These are phyloP conservation scores for Fraxinus xanthoxyloides DNA, from an alignment of 305 asterid species.

Conservation along the genomic window DNA sequence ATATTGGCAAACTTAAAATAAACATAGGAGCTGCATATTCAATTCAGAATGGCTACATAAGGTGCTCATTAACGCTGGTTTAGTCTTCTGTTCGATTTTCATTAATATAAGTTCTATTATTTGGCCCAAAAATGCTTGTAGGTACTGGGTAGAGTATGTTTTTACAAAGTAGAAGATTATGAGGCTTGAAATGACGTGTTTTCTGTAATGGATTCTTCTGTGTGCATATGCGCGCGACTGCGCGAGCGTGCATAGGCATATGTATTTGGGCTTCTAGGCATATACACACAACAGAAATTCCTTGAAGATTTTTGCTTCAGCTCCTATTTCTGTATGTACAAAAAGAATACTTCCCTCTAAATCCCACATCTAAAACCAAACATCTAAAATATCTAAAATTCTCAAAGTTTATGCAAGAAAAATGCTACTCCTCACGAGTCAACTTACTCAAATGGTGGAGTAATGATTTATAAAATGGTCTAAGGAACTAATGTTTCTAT, in stretches of 20 bases:
- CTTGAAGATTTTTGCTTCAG: constrained; percentile 10
- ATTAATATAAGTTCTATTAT: background rate
- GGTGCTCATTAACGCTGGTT: constrained; percentile 7
- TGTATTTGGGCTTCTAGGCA: background rate
- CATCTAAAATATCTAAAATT: constrained; percentile 6
- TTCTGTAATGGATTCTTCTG: background rate
- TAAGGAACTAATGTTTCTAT: constrained; percentile 5
- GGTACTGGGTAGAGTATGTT: background rate
- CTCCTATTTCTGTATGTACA: background rate
- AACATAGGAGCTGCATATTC: background rate
- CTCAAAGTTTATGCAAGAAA: background rate
- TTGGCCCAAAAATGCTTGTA: background rate
- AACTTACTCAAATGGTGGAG: constrained; percentile 8
- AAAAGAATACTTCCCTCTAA: background rate
- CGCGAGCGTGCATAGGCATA: background rate
- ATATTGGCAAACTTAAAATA: background rate
- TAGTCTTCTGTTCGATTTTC: constrained; percentile 1
- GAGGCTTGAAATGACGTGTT: background rate
- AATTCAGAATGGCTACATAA: background rate
- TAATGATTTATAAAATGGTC: background rate
- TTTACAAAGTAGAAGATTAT: background rate
- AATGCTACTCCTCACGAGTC: background rate
- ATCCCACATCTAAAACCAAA: background rate
- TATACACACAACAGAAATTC: background rate
- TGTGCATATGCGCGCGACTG: background rate